Conservation (phyloP, 176 grass and related monocot genomes). For the Cenchrus fungigraminus region DNA sequence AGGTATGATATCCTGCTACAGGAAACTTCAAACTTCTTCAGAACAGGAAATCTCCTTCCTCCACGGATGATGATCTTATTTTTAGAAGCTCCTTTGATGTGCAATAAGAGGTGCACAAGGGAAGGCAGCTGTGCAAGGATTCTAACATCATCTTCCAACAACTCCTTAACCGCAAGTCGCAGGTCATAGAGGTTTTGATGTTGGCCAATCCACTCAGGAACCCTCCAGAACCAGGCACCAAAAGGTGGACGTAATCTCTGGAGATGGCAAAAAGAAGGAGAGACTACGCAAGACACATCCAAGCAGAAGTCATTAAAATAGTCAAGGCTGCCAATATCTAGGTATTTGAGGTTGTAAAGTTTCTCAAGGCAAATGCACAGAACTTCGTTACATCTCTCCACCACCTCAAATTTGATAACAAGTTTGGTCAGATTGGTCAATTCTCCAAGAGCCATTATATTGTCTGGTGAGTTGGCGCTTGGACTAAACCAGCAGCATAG, state of each 20-base stretch:
- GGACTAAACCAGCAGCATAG: background rate
- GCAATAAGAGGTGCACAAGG: background rate
- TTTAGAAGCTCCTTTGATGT: background rate
- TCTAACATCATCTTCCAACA: background rate
- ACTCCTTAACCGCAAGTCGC: background rate
- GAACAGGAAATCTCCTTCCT: slow-evolving; percentile 1
- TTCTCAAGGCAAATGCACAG: background rate
- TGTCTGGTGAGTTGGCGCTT: background rate
- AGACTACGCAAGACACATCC: background rate
- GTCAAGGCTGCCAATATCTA: fast-evolving
- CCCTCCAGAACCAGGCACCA: background rate
- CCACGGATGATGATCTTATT: background rate
- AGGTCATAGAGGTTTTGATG: background rate
- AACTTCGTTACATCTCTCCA: background rate
- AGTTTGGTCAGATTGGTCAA: slow-evolving; percentile 7
- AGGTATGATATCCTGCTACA: background rate
- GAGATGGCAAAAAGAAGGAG: background rate
- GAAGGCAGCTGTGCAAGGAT: slow-evolving; percentile 5
- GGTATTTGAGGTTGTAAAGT: background rate
- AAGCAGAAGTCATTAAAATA: fast-evolving
- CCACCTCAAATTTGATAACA: background rate
- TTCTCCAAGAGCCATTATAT: background rate
- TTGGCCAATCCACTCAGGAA: background rate
- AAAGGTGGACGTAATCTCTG: background rate
- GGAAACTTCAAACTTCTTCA: background rate